Base-by-base conservation (phyloP, 768 basidiomycete genomes). In the Candolleomyces aberdarensis region DNA sequence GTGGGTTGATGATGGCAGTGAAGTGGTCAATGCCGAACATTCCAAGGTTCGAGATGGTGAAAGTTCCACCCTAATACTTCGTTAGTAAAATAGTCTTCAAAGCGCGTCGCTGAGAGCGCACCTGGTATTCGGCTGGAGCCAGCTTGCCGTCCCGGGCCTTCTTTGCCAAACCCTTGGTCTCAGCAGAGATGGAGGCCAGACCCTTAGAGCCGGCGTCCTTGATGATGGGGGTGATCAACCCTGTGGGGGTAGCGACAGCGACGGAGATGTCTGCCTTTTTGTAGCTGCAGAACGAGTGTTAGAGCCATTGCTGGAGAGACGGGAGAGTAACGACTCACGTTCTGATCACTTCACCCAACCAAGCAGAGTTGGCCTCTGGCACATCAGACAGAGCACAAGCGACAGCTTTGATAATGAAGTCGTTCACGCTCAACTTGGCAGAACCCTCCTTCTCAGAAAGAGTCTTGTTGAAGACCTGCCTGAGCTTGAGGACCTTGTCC, bases 1-100 rank as follows among this genome's bases (percentile, higher is more conserved):
- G 97, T 14, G 91, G 87, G 82, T 99, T 99, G 85, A 99, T 96
- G 79, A 99, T 98, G 51, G 97, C 97, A 14, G 96, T 98, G 76
- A 99, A 99, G 76, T 95, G 91, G 58, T 87, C 85, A 69, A 98
- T 85, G 63, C 91, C 96, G 71, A 83, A 97, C 97, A 99, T 99
- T 76, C 97, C 97, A 59, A 99, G 83, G 79, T 99, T 99, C 62
- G 97, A 99, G 73, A 99, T 93, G 48, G 97, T 98, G 80, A 99
- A 98, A 13, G 96, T 92, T 53, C 97, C 97, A 58, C 97, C 97
- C 91, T 94, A 63, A 20, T 60, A 57, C 51, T 36, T 36, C 20
- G 8, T 60, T 2, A 40, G 20, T n/a, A 57, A 14, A 9, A 29
- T 48, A 14, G 20, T 31, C n/a, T 39, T 29, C n/a, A 19, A 19